phyloP scores from a whole-genome alignment of 75 land plant genomes.

The Adiantum capillusveneris region DNA sequence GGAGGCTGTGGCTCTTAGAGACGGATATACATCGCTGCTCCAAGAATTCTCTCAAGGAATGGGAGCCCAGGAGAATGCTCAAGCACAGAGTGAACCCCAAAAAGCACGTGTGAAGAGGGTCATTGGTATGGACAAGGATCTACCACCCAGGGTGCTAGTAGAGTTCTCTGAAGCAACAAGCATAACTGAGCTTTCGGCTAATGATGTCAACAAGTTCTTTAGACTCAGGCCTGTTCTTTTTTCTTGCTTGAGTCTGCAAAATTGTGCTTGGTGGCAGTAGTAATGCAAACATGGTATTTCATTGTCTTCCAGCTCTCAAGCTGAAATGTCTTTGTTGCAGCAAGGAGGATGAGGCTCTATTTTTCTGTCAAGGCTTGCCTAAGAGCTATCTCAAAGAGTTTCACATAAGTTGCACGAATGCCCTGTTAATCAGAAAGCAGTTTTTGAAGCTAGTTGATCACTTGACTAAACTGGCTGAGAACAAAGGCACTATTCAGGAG shows the following conservation, averaged over 20 bases:
- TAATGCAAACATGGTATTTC: no score
- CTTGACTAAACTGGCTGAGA: neutral
- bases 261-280: no score
- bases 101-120: neutral
- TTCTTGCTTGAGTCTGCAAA: neutral
- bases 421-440: neutral
- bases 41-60: neutral
- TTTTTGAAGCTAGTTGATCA: neutral
- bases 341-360: constrained; percentile 8
- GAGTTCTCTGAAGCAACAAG: constrained; percentile 3
- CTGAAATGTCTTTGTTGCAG: neutral
- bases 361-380: constrained; percentile 7
- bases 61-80: neutral
- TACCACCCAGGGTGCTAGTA: neutral
- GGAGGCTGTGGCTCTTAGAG: neutral
- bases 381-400: constrained; percentile 3
- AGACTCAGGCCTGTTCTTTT: neutral
- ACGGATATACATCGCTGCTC: neutral
- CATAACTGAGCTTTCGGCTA: neutral
- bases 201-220: constrained; percentile 10
- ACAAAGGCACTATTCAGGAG: neutral
- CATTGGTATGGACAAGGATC: neutral
- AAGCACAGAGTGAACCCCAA: neutral
- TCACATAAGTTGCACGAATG: constrained; percentile 1
- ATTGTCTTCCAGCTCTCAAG: neutral